A percentile compares a stretch with the other conserved stretches of the same genome.
Evolutionary conservation across 2,329 filamentous ascomycete genomes (phyloP).

Genomic region (Fusarium guadeloupense): DNA sequence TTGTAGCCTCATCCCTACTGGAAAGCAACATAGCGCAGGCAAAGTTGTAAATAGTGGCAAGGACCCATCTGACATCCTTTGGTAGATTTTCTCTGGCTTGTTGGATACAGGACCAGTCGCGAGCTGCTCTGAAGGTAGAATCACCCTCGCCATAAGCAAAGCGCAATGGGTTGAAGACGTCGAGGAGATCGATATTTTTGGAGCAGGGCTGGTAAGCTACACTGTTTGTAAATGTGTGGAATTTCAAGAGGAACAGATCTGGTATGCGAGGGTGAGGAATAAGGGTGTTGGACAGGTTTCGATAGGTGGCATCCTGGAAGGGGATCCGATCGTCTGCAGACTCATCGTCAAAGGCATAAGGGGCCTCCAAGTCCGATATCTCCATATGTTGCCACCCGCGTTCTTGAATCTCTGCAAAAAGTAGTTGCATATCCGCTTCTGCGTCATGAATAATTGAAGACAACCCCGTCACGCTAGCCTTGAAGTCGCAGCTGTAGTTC

Average conservation of each 20-base stretch:
- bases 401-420: constrained; percentile 7
- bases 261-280: constrained; percentile 36
- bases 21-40: constrained; percentile 41
- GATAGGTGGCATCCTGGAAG: constrained; percentile 39
- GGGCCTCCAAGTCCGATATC: not conserved
- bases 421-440: not conserved
- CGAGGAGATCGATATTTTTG: constrained; percentile 22
- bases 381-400: not conserved
- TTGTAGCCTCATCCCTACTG: constrained; percentile 12
- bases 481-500: constrained; percentile 33
- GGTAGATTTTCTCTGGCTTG: constrained; percentile 40
- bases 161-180: constrained; percentile 37
- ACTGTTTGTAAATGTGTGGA: constrained; percentile 40
- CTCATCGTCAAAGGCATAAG: not conserved
- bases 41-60: constrained; percentile 47
- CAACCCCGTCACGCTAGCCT: constrained; percentile 2
- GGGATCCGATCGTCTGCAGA: constrained; percentile 31
- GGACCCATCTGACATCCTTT: constrained; percentile 46
- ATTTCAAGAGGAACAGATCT: constrained; percentile 40
- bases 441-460: not conserved
- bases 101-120: constrained; percentile 46
- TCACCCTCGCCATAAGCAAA: constrained; percentile 39
- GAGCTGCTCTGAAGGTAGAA: constrained; percentile 41
- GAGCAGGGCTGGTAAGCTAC: constrained; percentile 47
- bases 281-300: constrained; percentile 22